Evolutionary conservation across 768 basidiomycete genomes (phyloP).

Genomic region (Exidia glandulosa): DNA sequence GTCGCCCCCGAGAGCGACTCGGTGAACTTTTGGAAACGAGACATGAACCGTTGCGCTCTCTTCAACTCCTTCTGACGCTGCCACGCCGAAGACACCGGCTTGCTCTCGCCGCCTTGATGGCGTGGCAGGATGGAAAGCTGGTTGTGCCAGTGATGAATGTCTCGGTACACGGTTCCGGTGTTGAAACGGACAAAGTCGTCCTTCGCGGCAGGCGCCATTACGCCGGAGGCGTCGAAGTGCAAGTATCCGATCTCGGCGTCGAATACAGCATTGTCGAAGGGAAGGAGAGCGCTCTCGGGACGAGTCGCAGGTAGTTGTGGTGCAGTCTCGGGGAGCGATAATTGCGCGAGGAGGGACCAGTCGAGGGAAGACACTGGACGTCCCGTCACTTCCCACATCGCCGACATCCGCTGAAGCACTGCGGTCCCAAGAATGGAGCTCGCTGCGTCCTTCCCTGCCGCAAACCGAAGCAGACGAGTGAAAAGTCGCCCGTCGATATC

Average conservation of each 20-base stretch:
- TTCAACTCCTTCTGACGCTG: slow-evolving; percentile 27
- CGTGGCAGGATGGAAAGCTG: slow-evolving; percentile 37
- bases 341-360: too few species aligned
- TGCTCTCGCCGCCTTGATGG: slow-evolving; percentile 38
- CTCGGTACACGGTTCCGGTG: slow-evolving; percentile 35
- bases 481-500: too few species aligned
- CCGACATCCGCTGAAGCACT: too few species aligned
- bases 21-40: slow-evolving; percentile 43
- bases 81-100: slow-evolving; percentile 22
- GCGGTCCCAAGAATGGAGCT: too few species aligned
- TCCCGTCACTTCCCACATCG: too few species aligned
- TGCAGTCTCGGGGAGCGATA: too few species aligned
- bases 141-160: slow-evolving; percentile 54
- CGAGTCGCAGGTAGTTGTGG: too few species aligned
- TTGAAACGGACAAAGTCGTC: slow-evolving; percentile 20
- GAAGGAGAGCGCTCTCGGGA: slow-evolving; percentile 18
- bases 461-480: too few species aligned
- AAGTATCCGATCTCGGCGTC: slow-evolving; percentile 12
- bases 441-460: too few species aligned
- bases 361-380: too few species aligned
- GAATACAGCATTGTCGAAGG: slow-evolving; percentile 30
- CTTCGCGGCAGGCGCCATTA: slow-evolving; percentile 11
- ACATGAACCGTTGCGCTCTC: slow-evolving; percentile 48
- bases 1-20: slow-evolving; percentile 53
- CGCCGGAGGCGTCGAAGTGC: not conserved